Base-by-base conservation (phyloP, 305 asterid genomes). In the Fraxinus sp. region DNA sequence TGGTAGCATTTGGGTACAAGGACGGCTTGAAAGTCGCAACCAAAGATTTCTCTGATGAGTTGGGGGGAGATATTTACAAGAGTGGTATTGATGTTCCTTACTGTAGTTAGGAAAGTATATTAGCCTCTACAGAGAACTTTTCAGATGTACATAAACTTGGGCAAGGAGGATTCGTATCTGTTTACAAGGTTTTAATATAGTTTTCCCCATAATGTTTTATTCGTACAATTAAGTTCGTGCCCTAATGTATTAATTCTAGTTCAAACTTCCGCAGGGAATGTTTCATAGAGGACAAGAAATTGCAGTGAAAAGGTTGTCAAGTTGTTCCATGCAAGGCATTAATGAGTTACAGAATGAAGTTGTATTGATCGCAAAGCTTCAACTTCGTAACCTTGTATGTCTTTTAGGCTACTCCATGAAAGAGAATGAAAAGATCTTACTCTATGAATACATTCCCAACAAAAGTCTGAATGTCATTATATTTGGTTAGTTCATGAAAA, bases 111-210 rank as follows among this genome's bases (percentile, higher is more conserved):
- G 55, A 43, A 43, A 43, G n/a, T 43, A 43, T 43, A 43, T 43
- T 11, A 43, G 55, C 55, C 5, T 4, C 55, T 43, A 43, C 55
- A 43, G n/a, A 43, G 55, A 3, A 43, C 55, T 43, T 43, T 13
- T 43, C 5, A 43, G 55, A 43, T 11, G 55, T 43, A 43, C 55
- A 43, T 16, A 43, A 43, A 43, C 55, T 43, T 43, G n/a, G 52
- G 16, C 16, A 4, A 43, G 97, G 97, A 79, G 95, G 97, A 11
- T 93, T 93, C 62, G 97, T 97, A 57, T 92, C 93, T 13, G 97
- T 92, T 79, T 93, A 86, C 81, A 92, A 87, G 79, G 95, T 93
- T 93, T 71, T 84, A 43, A 11, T 13, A 43, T 43, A 4, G 16
- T 11, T 11, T 43, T 43, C 55, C 5, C 55, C 55, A 43, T 11